phyloP scores from a whole-genome alignment of 768 basidiomycete genomes.

The Macrolepiota dolichaula region DNA sequence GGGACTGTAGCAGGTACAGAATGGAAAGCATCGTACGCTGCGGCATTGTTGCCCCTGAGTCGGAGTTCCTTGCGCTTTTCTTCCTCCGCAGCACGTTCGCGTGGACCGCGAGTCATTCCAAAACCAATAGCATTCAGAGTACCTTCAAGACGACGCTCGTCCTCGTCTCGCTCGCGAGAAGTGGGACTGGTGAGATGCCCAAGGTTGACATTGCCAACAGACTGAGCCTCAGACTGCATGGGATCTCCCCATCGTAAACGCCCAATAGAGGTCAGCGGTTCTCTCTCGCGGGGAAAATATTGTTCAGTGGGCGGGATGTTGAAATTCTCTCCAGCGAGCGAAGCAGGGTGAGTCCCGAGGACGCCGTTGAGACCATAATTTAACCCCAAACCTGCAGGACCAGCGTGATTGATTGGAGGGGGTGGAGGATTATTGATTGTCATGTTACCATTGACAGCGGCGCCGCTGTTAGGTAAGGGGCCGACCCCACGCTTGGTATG shows the following conservation, averaged over 20 bases:
- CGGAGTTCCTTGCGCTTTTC: constrained; percentile 55
- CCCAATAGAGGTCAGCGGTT: constrained; percentile 12
- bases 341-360: neutral
- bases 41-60: constrained; percentile 36
- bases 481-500: constrained; percentile 92
- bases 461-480: constrained; percentile 40
- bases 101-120: constrained; percentile 41
- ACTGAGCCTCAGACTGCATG: constrained; percentile 12
- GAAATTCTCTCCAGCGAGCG: constrained; percentile 5
- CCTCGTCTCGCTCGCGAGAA: constrained; percentile 31
- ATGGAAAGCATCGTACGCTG: constrained; percentile 79
- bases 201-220: constrained; percentile 9
- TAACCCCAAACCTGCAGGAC: neutral
- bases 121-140: constrained; percentile 37
- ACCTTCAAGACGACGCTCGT: constrained; percentile 43
- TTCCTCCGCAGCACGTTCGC: constrained; percentile 65
- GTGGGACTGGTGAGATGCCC: constrained; percentile 3
- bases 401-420: constrained; percentile 18
- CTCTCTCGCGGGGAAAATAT: constrained; percentile 13
- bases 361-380: neutral
- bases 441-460: constrained; percentile 20
- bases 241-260: constrained; percentile 14
- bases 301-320: constrained; percentile 3
- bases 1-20: constrained; percentile 36
- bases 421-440: constrained; percentile 14